A percentile compares a stretch with the other conserved stretches of the same genome.
Conservation (phyloP, 2,329 filamentous ascomycete species). For the Meredithiella fracta region DNA sequence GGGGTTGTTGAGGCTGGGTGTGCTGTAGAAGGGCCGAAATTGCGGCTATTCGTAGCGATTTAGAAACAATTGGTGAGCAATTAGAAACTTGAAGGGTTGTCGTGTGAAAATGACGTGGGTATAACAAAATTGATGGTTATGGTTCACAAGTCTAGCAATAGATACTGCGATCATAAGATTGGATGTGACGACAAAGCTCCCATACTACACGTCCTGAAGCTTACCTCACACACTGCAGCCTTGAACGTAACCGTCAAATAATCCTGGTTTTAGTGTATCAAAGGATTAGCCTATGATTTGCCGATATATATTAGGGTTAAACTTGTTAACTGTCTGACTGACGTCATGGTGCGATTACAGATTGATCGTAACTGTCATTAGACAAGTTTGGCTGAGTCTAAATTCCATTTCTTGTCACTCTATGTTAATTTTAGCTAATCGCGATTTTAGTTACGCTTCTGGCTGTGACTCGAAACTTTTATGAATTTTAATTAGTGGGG, state of each 20-base stretch:
- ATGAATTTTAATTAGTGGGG: too few species aligned
- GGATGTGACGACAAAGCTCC: constrained; percentile 1
- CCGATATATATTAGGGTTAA: background rate
- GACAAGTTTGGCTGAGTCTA: too few species aligned
- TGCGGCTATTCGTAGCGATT: background rate
- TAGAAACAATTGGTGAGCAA: background rate
- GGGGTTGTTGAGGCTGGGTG: background rate
- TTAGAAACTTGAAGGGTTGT: too few species aligned
- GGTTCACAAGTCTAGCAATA: background rate
- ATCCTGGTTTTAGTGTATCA: background rate
- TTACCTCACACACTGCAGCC: constrained; percentile 15
- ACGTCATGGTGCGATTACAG: too few species aligned
- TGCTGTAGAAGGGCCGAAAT: background rate
- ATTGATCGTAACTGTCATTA: too few species aligned
- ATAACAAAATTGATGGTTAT: background rate
- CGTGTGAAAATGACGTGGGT: background rate
- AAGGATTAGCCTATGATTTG: background rate
- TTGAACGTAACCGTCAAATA: constrained; percentile 6
- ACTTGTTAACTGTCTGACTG: too few species aligned
- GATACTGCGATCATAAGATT: background rate
- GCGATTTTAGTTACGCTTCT: too few species aligned
- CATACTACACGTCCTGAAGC: constrained; percentile 1
- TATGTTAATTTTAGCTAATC: too few species aligned
- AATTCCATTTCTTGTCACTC: too few species aligned
- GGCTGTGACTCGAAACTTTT: too few species aligned